Conservation (phyloP, 805 yeast species). For the Priceomyces castillae region DNA sequence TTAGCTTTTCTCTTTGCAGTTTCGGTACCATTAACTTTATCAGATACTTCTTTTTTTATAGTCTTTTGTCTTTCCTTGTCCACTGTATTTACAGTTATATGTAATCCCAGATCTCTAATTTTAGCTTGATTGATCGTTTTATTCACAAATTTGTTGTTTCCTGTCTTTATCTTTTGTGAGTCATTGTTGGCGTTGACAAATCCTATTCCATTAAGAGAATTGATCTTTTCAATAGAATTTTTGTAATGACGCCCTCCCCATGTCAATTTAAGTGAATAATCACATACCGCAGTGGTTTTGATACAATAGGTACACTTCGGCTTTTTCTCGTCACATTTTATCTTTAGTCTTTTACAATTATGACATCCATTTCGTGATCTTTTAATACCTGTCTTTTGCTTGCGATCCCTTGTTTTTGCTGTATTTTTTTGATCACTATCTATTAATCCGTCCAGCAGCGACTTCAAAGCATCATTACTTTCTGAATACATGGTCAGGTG, state of each 20-base stretch:
- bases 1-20: neutral
- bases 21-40: neutral
- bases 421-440: too few relatives aligned
- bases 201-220: neutral
- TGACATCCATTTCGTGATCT: slow-evolving; percentile 61
- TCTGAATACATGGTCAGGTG: too few relatives aligned
- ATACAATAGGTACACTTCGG: slow-evolving; percentile 61
- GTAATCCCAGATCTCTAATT: too few relatives aligned
- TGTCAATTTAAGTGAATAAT: slow-evolving; percentile 57
- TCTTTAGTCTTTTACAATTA: slow-evolving; percentile 57
- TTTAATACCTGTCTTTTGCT: slow-evolving; percentile 15
- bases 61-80: too few relatives aligned
- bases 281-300: slow-evolving; percentile 49
- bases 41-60: too few relatives aligned
- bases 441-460: too few relatives aligned
- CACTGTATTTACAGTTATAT: too few relatives aligned
- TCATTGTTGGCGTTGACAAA: neutral
- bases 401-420: too few relatives aligned
- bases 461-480: too few relatives aligned
- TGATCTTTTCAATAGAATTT: slow-evolving; percentile 32
- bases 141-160: neutral
- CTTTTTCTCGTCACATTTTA: slow-evolving; percentile 67
- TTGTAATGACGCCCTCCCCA: slow-evolving; percentile 78
- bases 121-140: neutral
- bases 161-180: too few relatives aligned